A percentile compares a stretch with the other conserved stretches of the same genome.
phyloP scores from a whole-genome alignment of 179 eudicot species.

The Silene vulgaris region DNA sequence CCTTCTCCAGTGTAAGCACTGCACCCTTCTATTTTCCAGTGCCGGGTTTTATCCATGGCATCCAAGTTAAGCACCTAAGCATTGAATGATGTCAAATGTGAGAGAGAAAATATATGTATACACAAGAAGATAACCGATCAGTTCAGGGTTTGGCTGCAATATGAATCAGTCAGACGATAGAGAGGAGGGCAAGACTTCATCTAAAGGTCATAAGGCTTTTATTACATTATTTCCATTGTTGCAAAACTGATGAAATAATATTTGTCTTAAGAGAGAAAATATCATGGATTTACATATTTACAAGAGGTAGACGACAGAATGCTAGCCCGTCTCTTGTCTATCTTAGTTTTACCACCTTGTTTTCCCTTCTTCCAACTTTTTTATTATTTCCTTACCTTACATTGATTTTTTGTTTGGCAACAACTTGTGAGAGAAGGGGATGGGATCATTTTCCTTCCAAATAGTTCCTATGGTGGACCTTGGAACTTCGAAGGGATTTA shows the following conservation, averaged over 20 bases:
- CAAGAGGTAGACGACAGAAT: too few relatives aligned
- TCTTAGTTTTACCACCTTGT: too few relatives aligned
- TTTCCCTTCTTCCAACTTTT: too few relatives aligned
- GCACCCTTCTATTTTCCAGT: conserved; percentile 91
- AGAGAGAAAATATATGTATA: not conserved
- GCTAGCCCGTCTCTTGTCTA: too few relatives aligned
- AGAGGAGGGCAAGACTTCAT: not conserved
- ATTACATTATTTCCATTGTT: too few relatives aligned
- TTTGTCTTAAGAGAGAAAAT: not conserved
- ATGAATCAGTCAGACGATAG: not conserved
- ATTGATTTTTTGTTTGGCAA: not conserved
- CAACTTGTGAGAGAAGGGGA: not conserved
- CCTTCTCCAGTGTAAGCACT: conserved; percentile 96
- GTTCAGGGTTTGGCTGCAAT: not conserved
- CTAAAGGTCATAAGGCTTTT: not conserved
- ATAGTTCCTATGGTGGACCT: too few relatives aligned
- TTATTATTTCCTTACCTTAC: too few relatives aligned
- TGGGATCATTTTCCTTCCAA: not conserved
- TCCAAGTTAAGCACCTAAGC: conserved; percentile 84
- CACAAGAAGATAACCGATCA: not conserved
- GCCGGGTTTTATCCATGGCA: conserved; percentile 82
- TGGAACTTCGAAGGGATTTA: too few relatives aligned
- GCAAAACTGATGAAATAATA: too few relatives aligned
- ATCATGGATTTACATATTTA: too few relatives aligned
- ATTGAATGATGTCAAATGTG: not conserved